Conservation (phyloP, 805 yeast species). For the Kuraishia piskuri region DNA sequence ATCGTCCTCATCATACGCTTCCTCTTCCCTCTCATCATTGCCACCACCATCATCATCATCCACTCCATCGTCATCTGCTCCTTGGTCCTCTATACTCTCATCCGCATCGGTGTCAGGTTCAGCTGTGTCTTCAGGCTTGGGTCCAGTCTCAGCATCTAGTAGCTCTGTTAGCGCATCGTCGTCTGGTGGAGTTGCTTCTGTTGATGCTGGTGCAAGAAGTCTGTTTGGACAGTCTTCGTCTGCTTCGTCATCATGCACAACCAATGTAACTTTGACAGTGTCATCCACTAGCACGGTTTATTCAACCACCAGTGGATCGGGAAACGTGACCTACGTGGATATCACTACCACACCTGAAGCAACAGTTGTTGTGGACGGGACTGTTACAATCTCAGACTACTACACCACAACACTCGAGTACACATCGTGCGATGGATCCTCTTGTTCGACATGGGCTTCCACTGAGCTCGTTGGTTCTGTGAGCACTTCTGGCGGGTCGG, state of each 20-base stretch:
- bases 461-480: background rate
- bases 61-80: background rate
- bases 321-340: slow-evolving; percentile 6
- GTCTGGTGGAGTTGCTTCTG: background rate
- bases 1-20: background rate
- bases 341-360: slow-evolving; percentile 11
- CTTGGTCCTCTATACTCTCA: background rate
- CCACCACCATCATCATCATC: background rate
- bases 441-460: background rate
- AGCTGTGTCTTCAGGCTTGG: background rate
- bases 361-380: slow-evolving; percentile 7
- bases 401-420: slow-evolving; percentile 13
- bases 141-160: background rate
- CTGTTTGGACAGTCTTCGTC: background rate
- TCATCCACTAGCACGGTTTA: slow-evolving; percentile 9
- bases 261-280: slow-evolving; percentile 11
- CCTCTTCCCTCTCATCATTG: background rate
- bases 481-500: background rate
- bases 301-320: slow-evolving; percentile 2
- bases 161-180: background rate
- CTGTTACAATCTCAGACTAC: slow-evolving; percentile 8
- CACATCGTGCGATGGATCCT: slow-evolving; percentile 9
- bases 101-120: too few species aligned
- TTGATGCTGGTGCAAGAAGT: background rate
- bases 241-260: slow-evolving; percentile 7